phyloP scores from a whole-genome alignment of 768 basidiomycete genomes.

The Xerocomellus intermedius region DNA sequence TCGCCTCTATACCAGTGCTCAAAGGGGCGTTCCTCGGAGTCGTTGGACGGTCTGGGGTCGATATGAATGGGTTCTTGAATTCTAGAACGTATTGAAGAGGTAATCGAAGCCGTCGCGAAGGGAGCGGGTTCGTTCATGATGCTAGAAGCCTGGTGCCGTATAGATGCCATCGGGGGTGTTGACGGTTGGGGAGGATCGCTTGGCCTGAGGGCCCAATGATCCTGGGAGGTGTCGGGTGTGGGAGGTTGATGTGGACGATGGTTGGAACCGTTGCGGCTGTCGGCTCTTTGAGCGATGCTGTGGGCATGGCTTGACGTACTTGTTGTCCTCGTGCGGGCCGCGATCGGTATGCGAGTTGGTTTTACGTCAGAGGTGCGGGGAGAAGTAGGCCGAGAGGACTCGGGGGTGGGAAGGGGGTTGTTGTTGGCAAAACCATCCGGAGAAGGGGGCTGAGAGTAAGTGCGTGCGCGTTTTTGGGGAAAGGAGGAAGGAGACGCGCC shows the following conservation, averaged over 20 bases:
- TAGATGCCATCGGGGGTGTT: slow-evolving; percentile 33
- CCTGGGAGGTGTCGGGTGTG: slow-evolving; percentile 30
- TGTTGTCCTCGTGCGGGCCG: slow-evolving; percentile 39
- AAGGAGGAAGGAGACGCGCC: slow-evolving; percentile 32
- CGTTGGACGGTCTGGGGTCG: slow-evolving; percentile 57
- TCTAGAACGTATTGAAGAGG: slow-evolving; percentile 42
- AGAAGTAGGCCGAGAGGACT: slow-evolving; percentile 42
- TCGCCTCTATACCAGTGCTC: slow-evolving; percentile 93
- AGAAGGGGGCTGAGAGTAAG: slow-evolving; percentile 54
- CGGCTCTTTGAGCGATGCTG: slow-evolving; percentile 36
- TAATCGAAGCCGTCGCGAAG: slow-evolving; percentile 46
- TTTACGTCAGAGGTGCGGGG: slow-evolving; percentile 42
- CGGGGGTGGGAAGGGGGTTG: slow-evolving; percentile 34
- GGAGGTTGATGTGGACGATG: slow-evolving; percentile 23
- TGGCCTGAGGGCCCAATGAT: slow-evolving; percentile 32
- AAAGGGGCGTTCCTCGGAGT: slow-evolving; percentile 80
- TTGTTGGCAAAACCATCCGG: slow-evolving; percentile 32
- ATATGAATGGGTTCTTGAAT: slow-evolving; percentile 30
- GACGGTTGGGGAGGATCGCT: slow-evolving; percentile 31
- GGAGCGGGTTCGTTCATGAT: slow-evolving; percentile 67
- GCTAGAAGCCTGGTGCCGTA: slow-evolving; percentile 42
- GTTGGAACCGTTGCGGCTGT: slow-evolving; percentile 34
- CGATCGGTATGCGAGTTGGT: slow-evolving; percentile 50
- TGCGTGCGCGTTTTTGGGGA: slow-evolving; percentile 53
- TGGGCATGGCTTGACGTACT: slow-evolving; percentile 42